Percentiles rank a stretch among this genome's conserved stretches.
Evolutionary conservation across 2,329 filamentous ascomycete species (phyloP).

Genomic region (Ophiostoma piceae): DNA sequence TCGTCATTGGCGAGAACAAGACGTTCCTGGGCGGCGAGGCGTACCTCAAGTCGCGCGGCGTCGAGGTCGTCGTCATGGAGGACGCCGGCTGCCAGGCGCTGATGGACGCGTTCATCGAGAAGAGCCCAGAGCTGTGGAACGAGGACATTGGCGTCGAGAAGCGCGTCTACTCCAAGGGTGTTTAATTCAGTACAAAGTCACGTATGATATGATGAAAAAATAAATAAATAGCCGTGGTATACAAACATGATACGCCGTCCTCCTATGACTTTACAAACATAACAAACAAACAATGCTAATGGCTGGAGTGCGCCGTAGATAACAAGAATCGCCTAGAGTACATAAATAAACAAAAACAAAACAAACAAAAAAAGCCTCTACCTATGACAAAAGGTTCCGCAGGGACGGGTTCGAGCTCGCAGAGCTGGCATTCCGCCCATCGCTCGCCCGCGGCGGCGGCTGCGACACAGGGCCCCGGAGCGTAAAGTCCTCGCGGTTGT

Average conservation of each 20-base stretch:
- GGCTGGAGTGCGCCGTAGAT: not conserved
- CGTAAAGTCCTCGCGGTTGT: slow-evolving; percentile 27
- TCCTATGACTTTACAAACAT: not conserved
- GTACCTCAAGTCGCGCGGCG: slow-evolving; percentile 60
- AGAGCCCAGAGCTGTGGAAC: slow-evolving; percentile 67
- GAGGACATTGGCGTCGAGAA: slow-evolving; percentile 53
- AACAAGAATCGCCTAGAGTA: not conserved
- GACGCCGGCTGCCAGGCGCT: slow-evolving; percentile 62
- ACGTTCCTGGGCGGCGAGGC: slow-evolving; percentile 69
- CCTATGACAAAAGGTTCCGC: slow-evolving; percentile 63
- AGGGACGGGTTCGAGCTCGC: slow-evolving; percentile 73
- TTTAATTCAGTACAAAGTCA: not conserved
- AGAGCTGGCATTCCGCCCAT: slow-evolving; percentile 51
- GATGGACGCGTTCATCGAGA: slow-evolving; percentile 64
- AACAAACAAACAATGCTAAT: not conserved
- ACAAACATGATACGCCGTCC: not conserved
- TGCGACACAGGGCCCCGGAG: slow-evolving; percentile 27
- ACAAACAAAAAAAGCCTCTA: slow-evolving; percentile 9
- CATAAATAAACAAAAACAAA: not conserved
- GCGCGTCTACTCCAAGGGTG: slow-evolving; percentile 38
- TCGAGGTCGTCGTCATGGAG: slow-evolving; percentile 68
- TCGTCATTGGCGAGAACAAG: slow-evolving; percentile 73
- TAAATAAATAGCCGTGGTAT: not conserved
- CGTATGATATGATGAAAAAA: not conserved
- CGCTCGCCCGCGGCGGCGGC: slow-evolving; percentile 32